Base-by-base conservation (phyloP, 345 rosid species). In the Mercurialis annua region DNA sequence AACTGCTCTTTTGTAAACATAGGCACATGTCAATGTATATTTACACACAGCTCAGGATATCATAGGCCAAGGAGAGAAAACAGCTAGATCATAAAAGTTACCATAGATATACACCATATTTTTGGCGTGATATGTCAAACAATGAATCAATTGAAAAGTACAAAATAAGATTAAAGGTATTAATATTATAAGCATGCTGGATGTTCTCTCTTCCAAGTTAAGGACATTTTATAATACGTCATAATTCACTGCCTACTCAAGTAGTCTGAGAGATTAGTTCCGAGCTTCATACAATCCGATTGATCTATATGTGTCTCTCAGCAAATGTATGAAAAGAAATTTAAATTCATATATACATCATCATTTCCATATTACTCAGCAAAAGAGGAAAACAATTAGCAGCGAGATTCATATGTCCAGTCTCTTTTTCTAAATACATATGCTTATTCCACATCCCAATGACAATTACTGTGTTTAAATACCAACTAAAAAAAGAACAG, bases 1-100 rank as follows among this genome's bases (percentile, higher is more conserved):
- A 63, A 84, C 81, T 71, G 82, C 85, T 46, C 77, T 82, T 30
- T 83, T 84, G 43, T 83, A 79, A 69, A 51, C n/a, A n/a, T n/a
- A n/a, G n/a, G n/a, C 1, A 33, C 56, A 66, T 51, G 16, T 30
- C 52, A 18, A 62, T 56, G 62, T 40, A 67, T 21, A 59, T 12
- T 60, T 46, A 9, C 43, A 46, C 49, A 69, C 42, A 63, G 14
- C 36, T 46, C 44, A 21, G 3, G 70, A 47, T 26, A 68, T 38
- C 33, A 71, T 49, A 64, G 29, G 48, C 60, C 26, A 38, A 62
- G 31, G 33, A 30, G 33, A 65, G 50, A 60, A 42, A 59, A 51
- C 6, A 49, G 46, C 59, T 44, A 72, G 24, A 10, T n/a, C 31
- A 34, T n/a, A 40, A 46, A 55, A 10, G 59, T 43, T 65, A 17